Percentiles rank a stretch among this genome's conserved stretches.
phyloP scores from a whole-genome alignment of 495 filamentous ascomycete genomes.

The Cenococcum geophilum region DNA sequence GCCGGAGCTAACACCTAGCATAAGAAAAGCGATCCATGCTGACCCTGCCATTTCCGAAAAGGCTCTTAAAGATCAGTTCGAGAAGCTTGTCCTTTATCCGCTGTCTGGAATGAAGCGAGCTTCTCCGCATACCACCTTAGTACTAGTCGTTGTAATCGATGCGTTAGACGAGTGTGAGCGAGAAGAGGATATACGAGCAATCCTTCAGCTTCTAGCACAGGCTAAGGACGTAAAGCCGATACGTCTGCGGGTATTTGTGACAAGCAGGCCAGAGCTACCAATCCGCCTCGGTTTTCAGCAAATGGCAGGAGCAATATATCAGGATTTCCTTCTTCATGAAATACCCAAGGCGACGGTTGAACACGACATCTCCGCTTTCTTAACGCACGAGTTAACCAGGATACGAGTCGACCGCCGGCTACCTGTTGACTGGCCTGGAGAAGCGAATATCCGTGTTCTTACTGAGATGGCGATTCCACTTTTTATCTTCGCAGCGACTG shows the following conservation, averaged over 20 bases:
- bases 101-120: conserved; percentile 4
- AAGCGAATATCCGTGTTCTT: conserved; percentile 30
- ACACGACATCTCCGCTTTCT: conserved; percentile 36
- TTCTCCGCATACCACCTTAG: not conserved
- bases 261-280: conserved; percentile 37
- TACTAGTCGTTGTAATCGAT: conserved; percentile 32
- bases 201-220: conserved; percentile 31
- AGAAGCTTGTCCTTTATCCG: conserved; percentile 11
- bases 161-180: conserved; percentile 37
- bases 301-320: conserved; percentile 10
- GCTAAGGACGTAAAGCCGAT: conserved; percentile 18
- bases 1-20: conserved; percentile 5
- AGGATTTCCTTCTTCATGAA: conserved; percentile 33
- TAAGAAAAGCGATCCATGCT: conserved; percentile 8
- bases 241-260: conserved; percentile 32
- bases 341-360: conserved; percentile 32
- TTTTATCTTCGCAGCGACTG: conserved; percentile 26
- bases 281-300: conserved; percentile 26
- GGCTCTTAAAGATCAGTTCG: conserved; percentile 8
- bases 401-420: conserved; percentile 3
- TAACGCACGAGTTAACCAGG: conserved; percentile 19
- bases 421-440: conserved; percentile 40
- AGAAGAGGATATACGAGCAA: conserved; percentile 22
- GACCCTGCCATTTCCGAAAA: conserved; percentile 19
- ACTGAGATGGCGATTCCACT: conserved; percentile 36